phyloP scores from a whole-genome alignment of 2,329 filamentous ascomycete species.

The Gaeumannomyces sp. region DNA sequence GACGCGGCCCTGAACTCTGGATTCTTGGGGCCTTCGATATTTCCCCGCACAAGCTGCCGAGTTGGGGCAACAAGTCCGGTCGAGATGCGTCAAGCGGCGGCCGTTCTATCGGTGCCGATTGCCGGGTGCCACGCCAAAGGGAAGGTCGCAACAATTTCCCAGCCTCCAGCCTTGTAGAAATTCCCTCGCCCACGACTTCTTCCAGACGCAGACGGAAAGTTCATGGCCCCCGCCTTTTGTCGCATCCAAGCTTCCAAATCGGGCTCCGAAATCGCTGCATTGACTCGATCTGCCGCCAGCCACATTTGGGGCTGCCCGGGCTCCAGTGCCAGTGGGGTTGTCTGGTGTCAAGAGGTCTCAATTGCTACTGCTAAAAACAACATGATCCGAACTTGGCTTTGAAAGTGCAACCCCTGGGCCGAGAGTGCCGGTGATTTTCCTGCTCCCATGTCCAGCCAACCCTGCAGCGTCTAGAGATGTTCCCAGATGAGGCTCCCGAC shows the following conservation, averaged over 20 bases:
- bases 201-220: no score
- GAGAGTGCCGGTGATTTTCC: background rate
- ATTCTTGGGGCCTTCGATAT: background rate
- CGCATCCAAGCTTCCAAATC: background rate
- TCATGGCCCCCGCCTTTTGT: background rate
- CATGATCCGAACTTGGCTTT: background rate
- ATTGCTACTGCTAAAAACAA: background rate
- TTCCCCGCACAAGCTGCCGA: background rate
- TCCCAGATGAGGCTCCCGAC: background rate
- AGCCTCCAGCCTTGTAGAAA: background rate
- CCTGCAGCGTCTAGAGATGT: background rate
- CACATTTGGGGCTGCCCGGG: no score
- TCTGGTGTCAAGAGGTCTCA: background rate
- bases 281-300: background rate
- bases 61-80: background rate
- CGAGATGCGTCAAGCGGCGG: background rate
- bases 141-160: background rate
- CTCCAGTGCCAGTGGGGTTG: background rate
- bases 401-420: background rate
- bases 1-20: background rate
- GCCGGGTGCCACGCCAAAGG: background rate
- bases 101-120: background rate
- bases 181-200: background rate
- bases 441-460: background rate
- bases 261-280: background rate